Evolutionary conservation across 768 basidiomycete species (phyloP).

Genomic region (Mycena rebaudengoi): DNA sequence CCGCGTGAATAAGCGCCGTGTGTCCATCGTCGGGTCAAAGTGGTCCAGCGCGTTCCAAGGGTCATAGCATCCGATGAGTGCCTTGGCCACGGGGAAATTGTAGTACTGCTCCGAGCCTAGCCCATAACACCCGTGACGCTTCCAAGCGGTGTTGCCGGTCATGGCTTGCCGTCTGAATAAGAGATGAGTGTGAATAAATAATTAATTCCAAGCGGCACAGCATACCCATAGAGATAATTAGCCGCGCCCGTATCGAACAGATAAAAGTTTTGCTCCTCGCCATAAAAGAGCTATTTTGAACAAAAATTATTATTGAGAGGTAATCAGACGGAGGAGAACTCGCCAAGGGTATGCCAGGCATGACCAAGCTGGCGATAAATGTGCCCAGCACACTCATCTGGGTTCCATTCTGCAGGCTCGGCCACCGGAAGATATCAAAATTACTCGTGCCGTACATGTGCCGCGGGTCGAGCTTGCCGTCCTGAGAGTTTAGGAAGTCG

Average conservation of each 20-base stretch:
- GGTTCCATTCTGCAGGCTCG: constrained; percentile 85
- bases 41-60: constrained; percentile 95
- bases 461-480: constrained; percentile 74
- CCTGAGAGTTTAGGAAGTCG: constrained; percentile 82
- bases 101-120: constrained; percentile 94
- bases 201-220: neutral
- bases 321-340: too few relatives aligned
- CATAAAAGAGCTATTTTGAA: constrained; percentile 74
- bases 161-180: constrained; percentile 85
- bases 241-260: constrained; percentile 86
- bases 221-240: constrained; percentile 90
- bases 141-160: constrained; percentile 87
- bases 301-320: too few relatives aligned
- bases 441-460: constrained; percentile 95
- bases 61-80: constrained; percentile 85
- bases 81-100: constrained; percentile 87
- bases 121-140: constrained; percentile 90
- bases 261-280: constrained; percentile 94
- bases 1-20: constrained; percentile 76
- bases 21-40: constrained; percentile 89
- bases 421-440: constrained; percentile 96
- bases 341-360: constrained; percentile 89
- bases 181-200: constrained; percentile 1
- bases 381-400: constrained; percentile 78
- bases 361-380: constrained; percentile 80